Evolutionary conservation across 371 early-diverging fungal species (phyloP), one percentile per base, ranked within the genome.

Genomic region (Mortierella sp.): DNA sequence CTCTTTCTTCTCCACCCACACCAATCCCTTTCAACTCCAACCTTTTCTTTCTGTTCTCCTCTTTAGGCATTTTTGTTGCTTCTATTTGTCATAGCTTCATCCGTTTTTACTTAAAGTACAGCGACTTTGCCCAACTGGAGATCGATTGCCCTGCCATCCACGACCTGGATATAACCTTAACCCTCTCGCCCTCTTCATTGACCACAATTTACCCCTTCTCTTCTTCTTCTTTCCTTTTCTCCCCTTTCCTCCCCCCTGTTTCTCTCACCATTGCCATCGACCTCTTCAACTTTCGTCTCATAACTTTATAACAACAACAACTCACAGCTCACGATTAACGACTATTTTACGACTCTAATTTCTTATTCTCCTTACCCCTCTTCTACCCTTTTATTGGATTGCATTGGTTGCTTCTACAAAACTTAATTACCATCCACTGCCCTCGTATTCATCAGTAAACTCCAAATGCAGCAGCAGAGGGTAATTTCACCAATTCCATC

Each of bases 121-220:
- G 10, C 60, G 58, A 66, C 67, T 66, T 66, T 66, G 67, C 67
- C 67, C 67, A 66, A 29, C 10, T 63, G 32, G 60, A 64, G 71
- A 64, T 64, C 71, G 71, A 70, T 64, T 70, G 71, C 65, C 71
- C 71, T 64, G 64, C 51, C 71, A 66, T 54, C 61, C 60, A 60
- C 42, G 32, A 17, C 45, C 55, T 68, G 68, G 68, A 68, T 43
- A 49, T 34, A 13, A 15, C 63, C 8, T 53, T 19, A 19, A 22
- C 58, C 31, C 64, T 23, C 61, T 19, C 54, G 8, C 54, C 54
- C 40, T 42, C 28, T 61, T n/a, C n/a, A n/a, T n/a, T n/a, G n/a
- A n/a, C n/a, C n/a, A n/a, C n/a, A n/a, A n/a, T n/a, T n/a, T n/a
- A n/a, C n/a, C n/a, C 40, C 15, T 57, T 29, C 60, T 47, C 53